Percentiles rank a stretch among this genome's conserved stretches.
Evolutionary conservation across 495 filamentous ascomycete species (phyloP).

Genomic region (Penicillium canescens): DNA sequence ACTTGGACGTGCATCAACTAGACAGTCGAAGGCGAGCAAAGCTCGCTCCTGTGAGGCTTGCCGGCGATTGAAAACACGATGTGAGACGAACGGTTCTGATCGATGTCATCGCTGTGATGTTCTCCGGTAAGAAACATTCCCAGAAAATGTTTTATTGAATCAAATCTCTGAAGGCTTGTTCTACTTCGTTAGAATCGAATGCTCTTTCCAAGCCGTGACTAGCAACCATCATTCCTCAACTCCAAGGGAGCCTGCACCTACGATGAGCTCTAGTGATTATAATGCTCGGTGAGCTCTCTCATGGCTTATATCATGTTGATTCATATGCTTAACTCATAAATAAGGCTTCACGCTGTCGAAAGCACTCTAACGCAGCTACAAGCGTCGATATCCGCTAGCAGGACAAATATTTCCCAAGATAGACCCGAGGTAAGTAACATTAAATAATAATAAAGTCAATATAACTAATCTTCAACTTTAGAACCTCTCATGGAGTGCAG

Average conservation of each 20-base stretch:
- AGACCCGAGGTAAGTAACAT: background rate
- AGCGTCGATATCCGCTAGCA: background rate
- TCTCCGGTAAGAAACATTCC: slow-evolving; percentile 4
- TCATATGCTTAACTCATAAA: background rate
- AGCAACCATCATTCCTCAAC: background rate
- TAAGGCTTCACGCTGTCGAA: slow-evolving; percentile 9
- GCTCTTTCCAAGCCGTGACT: slow-evolving; percentile 6
- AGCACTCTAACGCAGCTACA: slow-evolving; percentile 5
- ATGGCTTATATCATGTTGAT: background rate
- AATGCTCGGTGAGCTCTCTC: background rate
- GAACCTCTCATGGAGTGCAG: background rate
- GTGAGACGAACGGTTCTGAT: slow-evolving; percentile 4
- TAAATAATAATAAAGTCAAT: too few relatives aligned
- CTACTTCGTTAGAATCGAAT: background rate
- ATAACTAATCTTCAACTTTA: background rate
- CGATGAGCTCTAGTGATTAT: too few relatives aligned
- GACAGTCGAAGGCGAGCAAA: slow-evolving; percentile 9
- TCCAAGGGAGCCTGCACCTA: background rate
- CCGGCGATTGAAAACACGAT: slow-evolving; percentile 20
- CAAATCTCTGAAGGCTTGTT: background rate
- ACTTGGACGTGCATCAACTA: background rate
- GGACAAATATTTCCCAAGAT: background rate
- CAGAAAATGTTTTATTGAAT: too few relatives aligned
- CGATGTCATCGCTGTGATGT: slow-evolving; percentile 15
- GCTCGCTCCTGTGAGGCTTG: slow-evolving; percentile 17